Base-by-base conservation (phyloP, 1,139 yeast species). In the Hansenula lynferdii region DNA sequence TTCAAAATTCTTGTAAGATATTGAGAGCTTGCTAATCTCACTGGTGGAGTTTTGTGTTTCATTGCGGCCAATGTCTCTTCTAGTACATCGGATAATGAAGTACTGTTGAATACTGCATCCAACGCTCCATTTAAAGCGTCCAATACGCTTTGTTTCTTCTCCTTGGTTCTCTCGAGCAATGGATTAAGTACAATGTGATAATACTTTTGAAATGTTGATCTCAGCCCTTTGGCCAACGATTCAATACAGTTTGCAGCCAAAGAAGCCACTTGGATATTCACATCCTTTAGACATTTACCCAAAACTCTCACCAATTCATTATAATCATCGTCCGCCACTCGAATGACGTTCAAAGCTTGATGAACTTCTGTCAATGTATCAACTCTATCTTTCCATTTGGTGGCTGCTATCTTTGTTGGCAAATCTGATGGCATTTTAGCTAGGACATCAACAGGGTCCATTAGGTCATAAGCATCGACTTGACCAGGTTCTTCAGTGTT, bases 351-450 rank as follows among this genome's bases (percentile, higher is more conserved):
- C 33, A 87, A 66, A 10, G 69, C 63, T 6, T 69, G 69, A 22
- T 68, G 63, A 2, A 83, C 74, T 48, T 81, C 89, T 39, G 87
- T 95, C 44, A 94, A 67, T 0, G 75, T 89, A 48, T 85, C 97
- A 42, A 85, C 89, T 48, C 98, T 72, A 41, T 89, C 97, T 56
- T 90, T 89, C 98, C 98, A 92, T 51, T 83, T 80, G 0, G 80
- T 48, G 1, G 90, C 80, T 2, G 70, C 58, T 23, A 87, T 62
- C 46, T 79, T 67, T 2, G 69, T 54, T 17, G 71, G 58, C 42
- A 89, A 73, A 50, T 80, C 80, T 6, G 63, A 53, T 0, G 97
- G 96, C 2, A 90, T 53, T 46, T 79, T 79, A 21, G 74, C 61
- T 34, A 84, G 58, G 1, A 90, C 80, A 26, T 80, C 83, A 5